phyloP scores from a whole-genome alignment of 495 filamentous ascomycete genomes.

The Tuber brumale region DNA sequence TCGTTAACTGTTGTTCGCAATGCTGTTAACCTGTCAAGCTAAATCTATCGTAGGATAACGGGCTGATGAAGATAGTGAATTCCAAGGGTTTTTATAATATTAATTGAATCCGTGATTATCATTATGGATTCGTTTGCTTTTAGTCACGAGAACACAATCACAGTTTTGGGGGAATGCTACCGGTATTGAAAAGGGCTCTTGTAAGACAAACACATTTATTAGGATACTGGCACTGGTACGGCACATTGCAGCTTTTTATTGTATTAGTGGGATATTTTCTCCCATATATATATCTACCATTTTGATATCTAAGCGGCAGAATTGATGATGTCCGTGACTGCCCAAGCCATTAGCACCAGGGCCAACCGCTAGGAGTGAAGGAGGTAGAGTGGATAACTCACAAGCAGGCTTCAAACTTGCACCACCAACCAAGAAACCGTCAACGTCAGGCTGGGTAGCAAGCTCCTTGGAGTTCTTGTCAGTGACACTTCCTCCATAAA shows the following conservation, averaged over 20 bases:
- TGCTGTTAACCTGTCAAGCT: too few species aligned
- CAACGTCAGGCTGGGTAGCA: slow-evolving; percentile 84
- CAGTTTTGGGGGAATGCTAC: not conserved
- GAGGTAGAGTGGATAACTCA: slow-evolving; percentile 48
- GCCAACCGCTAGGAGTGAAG: slow-evolving; percentile 45
- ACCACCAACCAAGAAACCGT: slow-evolving; percentile 96
- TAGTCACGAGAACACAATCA: not conserved
- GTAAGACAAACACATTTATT: slow-evolving; percentile 12
- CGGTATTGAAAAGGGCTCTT: not conserved
- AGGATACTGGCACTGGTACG: not conserved
- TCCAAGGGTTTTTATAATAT: not conserved
- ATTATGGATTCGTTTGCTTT: slow-evolving; percentile 1
- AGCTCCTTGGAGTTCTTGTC: slow-evolving; percentile 98
- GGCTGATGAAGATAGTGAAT: too few species aligned
- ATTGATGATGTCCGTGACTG: slow-evolving; percentile 60
- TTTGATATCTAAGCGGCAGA: slow-evolving; percentile 12
- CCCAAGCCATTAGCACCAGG: slow-evolving; percentile 55
- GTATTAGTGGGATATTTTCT: not conserved
- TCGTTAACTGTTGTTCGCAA: too few species aligned
- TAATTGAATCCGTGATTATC: not conserved
- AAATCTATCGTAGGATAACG: too few species aligned
- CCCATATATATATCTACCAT: not conserved
- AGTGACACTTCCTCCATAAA: slow-evolving; percentile 93
- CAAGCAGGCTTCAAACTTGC: slow-evolving; percentile 97
- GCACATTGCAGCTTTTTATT: not conserved